phyloP scores from a whole-genome alignment of 129 eudicot species.

The Silybum marianum region DNA sequence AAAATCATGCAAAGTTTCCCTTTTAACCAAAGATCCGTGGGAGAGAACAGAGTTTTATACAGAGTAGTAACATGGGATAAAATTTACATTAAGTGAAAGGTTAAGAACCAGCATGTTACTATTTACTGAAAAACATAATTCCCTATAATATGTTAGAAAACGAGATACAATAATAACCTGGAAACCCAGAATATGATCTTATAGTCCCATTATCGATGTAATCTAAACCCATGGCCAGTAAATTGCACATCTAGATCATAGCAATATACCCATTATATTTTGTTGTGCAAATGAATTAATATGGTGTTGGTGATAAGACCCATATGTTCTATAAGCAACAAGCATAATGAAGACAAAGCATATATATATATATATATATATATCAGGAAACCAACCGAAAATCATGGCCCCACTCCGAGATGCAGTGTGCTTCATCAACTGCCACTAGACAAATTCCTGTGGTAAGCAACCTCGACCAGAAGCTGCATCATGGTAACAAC shows the following conservation, averaged over 20 bases:
- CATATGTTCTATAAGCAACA: slow-evolving; percentile 2
- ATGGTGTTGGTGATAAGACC: not conserved
- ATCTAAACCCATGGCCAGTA: not conserved
- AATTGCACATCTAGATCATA: slow-evolving; percentile 5
- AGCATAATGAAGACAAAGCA: not conserved
- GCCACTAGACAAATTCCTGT: slow-evolving; percentile 86
- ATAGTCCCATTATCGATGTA: not conserved
- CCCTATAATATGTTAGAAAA: not conserved
- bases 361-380: not conserved
- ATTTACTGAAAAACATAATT: not conserved
- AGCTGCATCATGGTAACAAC: slow-evolving; percentile 53
- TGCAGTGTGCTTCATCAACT: slow-evolving; percentile 98
- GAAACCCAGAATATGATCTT: not conserved
- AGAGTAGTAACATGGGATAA: not conserved
- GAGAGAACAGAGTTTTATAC: not conserved
- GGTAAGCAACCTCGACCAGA: slow-evolving; percentile 71
- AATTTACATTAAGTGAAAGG: not conserved
- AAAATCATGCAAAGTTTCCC: not conserved
- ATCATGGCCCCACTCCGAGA: slow-evolving; percentile 98
- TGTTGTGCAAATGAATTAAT: not conserved
- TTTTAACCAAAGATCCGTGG: not conserved
- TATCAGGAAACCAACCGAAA: slow-evolving; percentile 60
- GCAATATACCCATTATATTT: not conserved
- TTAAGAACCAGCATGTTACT: slow-evolving; percentile 2
- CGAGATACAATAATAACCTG: not conserved